Evolutionary conservation across 2,329 filamentous ascomycete species (phyloP).

Genomic region (Penicillium hesseltinei): DNA sequence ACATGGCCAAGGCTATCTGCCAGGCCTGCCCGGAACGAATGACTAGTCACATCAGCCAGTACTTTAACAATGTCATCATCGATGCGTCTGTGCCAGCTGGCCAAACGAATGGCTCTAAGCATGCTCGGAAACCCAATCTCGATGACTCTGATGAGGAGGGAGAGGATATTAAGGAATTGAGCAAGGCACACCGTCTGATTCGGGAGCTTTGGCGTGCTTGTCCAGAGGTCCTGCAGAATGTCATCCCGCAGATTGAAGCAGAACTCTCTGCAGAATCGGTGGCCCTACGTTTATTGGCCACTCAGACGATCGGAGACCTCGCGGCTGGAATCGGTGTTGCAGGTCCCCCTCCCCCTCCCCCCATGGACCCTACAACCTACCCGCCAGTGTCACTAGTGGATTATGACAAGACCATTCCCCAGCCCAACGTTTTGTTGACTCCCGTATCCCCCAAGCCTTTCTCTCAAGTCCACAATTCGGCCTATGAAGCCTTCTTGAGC

Average conservation of each 20-base stretch:
- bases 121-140: conserved; percentile 49
- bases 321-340: conserved; percentile 90
- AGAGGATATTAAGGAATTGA: conserved; percentile 80
- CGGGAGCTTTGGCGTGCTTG: conserved; percentile 92
- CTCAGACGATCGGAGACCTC: conserved; percentile 93
- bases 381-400: conserved; percentile 58
- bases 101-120: conserved; percentile 53
- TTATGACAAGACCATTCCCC: conserved; percentile 51
- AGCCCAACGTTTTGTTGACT: conserved; percentile 67
- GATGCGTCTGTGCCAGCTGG: conserved; percentile 68
- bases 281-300: conserved; percentile 80
- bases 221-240: conserved; percentile 83
- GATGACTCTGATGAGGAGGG: conserved; percentile 69
- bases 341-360: conserved; percentile 70
- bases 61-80: conserved; percentile 95
- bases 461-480: conserved; percentile 71
- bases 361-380: conserved; percentile 78
- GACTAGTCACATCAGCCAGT: conserved; percentile 89
- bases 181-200: conserved; percentile 84
- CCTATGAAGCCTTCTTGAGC: conserved; percentile 81
- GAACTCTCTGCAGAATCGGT: conserved; percentile 89
- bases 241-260: conserved; percentile 88
- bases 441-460: conserved; percentile 89
- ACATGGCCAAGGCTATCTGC: conserved; percentile 94
- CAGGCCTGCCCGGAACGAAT: conserved; percentile 88